Evolutionary conservation across 83 land plant species (phyloP), one percentile per base, ranked within the genome.

Genomic region (Thuja plicata): DNA sequence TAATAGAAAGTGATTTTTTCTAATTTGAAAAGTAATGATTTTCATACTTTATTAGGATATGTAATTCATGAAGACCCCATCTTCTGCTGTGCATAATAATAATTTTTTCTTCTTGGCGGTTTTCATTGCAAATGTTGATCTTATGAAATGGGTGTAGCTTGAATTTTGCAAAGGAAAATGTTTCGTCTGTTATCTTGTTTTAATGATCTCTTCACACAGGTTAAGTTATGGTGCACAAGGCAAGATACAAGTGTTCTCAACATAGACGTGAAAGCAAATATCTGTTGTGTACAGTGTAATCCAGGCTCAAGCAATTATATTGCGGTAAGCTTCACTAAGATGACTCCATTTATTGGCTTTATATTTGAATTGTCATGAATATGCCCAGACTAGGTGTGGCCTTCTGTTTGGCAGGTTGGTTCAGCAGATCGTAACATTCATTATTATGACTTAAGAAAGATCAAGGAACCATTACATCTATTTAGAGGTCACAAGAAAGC

Each of bases 191-290:
- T 27, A 88, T 24, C 32, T 89, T 50, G 19, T 57, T 83, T 30
- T n/a, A 46, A 13, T 48, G 15, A 43, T 82, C 50, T 83, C 86
- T 81, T 21, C 24, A 17, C 34, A 90, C 96, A 98, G 99, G 99
- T 98, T 77, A 98, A 98, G 93, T 91, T 98, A n/a, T 98, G 99
- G 99, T 98, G 98, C 89, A 98, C 96, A 57, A 96, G 92, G 83
- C 99, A 98, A 90, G 99, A 98, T 88, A 89, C 94, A 30, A 98
- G 99, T 91, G 99, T 95, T 43, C 91, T 96, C 73, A 96, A 96
- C 85, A 98, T 98, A 85, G 99, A 98, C 54, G 96, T 98, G 99
- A 98, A 98, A 91, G 99, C 99, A 21, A 96, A 98, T 91, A 98
- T 98, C 77, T 98, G 99, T 89, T 98, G 97, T 89, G 99, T 98